These are phyloP conservation scores for Cryphonectria naterciae DNA, from an alignment of 2,329 filamentous ascomycete genomes.

Conservation along the genomic window DNA sequence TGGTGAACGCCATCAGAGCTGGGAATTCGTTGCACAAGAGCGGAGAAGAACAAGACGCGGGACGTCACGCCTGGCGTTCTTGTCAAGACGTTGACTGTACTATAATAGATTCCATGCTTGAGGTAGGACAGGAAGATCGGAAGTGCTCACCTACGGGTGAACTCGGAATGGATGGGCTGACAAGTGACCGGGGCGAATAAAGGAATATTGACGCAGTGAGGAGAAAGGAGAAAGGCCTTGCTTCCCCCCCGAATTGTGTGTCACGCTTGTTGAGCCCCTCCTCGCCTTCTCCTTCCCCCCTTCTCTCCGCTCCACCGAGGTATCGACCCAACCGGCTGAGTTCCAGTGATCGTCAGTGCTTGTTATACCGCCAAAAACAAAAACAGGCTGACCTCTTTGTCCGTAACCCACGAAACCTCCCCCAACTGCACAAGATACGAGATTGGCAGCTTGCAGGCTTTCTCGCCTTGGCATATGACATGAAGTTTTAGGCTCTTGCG, in stretches of 20 bases:
- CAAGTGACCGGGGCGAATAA: not conserved
- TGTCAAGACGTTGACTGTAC: not conserved
- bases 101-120: not conserved
- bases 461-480: not conserved
- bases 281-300: not conserved
- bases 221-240: not conserved
- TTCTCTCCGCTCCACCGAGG: not conserved
- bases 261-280: not conserved
- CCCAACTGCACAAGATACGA: not conserved
- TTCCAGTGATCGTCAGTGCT: not conserved
- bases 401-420: not conserved
- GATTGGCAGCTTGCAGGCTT: not conserved
- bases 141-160: not conserved
- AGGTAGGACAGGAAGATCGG: not conserved
- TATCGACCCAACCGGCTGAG: not conserved
- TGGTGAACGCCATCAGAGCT: not conserved
- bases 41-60: not conserved
- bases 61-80: not conserved
- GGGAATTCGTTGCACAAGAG: not conserved
- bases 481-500: not conserved
- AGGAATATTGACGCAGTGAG: not conserved
- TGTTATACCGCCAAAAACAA: not conserved
- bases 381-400: not conserved
- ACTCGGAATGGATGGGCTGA: not conserved
- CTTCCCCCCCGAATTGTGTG: not conserved